phyloP scores from a whole-genome alignment of 1,139 yeast species.

The Pneumocystis sp. region DNA sequence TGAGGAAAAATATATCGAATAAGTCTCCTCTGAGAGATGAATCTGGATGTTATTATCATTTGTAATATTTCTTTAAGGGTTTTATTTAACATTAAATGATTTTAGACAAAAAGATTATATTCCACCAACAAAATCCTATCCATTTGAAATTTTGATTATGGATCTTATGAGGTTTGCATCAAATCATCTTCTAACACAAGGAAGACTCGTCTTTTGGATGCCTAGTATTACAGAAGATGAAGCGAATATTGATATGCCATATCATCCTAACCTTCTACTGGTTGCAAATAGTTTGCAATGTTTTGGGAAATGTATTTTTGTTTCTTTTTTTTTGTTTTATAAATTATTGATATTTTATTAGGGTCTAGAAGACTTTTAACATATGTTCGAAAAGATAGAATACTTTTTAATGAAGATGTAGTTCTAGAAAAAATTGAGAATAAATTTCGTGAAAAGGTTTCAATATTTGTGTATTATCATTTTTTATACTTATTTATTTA shows the following conservation, averaged over 20 bases:
- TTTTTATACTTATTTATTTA: neutral
- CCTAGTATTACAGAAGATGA: constrained; percentile 90
- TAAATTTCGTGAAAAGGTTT: neutral
- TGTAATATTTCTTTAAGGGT: neutral
- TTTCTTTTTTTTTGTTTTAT: neutral
- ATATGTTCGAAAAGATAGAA: constrained; percentile 49
- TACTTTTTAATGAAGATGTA: neutral
- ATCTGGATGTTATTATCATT: neutral
- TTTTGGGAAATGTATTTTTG: constrained; percentile 47
- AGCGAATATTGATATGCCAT: constrained; percentile 56
- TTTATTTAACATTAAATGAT: constrained; percentile 44
- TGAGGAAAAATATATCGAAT: constrained; percentile 59
- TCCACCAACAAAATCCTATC: constrained; percentile 86
- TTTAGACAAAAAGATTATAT: constrained; percentile 67
- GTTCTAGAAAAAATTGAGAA: neutral
- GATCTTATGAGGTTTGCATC: constrained; percentile 66
- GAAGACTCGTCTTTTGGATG: constrained; percentile 92
- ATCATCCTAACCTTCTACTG: constrained; percentile 57
- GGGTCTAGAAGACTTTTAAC: constrained; percentile 77
- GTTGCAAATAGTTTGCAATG: constrained; percentile 69
- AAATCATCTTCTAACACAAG: constrained; percentile 51
- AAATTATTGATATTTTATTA: neutral
- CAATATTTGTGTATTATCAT: neutral
- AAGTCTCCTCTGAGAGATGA: constrained; percentile 2
- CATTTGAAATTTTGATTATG: constrained; percentile 56